phyloP scores from a whole-genome alignment of 2,329 filamentous ascomycete genomes.

The Arachnopeziza araneosa region DNA sequence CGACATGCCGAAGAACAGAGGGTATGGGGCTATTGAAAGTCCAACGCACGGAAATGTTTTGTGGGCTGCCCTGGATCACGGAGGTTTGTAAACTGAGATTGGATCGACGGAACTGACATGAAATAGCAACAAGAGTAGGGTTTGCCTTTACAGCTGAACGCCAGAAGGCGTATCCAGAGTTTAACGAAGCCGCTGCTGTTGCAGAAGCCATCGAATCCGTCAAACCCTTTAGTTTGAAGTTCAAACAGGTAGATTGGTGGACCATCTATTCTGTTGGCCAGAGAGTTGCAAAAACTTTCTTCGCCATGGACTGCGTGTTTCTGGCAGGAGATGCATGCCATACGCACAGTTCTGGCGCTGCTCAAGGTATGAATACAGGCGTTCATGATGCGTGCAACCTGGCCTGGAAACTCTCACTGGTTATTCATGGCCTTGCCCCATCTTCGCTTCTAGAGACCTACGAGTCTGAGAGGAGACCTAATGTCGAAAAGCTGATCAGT shows the following conservation, averaged over 20 bases:
- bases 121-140: conserved; percentile 42
- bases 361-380: conserved; percentile 37
- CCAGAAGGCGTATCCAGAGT: conserved; percentile 32
- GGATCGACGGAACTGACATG: not conserved
- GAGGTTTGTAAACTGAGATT: conserved; percentile 20
- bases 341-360: conserved; percentile 40
- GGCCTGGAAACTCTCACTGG: conserved; percentile 37
- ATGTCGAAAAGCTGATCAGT: conserved; percentile 35
- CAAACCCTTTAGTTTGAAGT: conserved; percentile 37
- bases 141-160: conserved; percentile 43
- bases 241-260: conserved; percentile 48
- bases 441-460: conserved; percentile 34
- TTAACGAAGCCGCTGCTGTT: conserved; percentile 47
- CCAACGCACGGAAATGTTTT: conserved; percentile 49
- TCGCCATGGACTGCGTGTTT: conserved; percentile 24
- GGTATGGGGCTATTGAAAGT: conserved; percentile 45
- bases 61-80: conserved; percentile 48
- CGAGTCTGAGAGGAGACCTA: conserved; percentile 33
- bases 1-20: conserved; percentile 40
- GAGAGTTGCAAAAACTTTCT: conserved; percentile 51
- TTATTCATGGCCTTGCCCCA: conserved; percentile 23
- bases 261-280: conserved; percentile 54
- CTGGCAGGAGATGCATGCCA: conserved; percentile 48
- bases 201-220: conserved; percentile 40
- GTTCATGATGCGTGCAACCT: conserved; percentile 38